Percentiles rank a stretch among this genome's conserved stretches.
Evolutionary conservation across 2,329 filamentous ascomycete species (phyloP).

Genomic region (Phyllosticta ampelicida): DNA sequence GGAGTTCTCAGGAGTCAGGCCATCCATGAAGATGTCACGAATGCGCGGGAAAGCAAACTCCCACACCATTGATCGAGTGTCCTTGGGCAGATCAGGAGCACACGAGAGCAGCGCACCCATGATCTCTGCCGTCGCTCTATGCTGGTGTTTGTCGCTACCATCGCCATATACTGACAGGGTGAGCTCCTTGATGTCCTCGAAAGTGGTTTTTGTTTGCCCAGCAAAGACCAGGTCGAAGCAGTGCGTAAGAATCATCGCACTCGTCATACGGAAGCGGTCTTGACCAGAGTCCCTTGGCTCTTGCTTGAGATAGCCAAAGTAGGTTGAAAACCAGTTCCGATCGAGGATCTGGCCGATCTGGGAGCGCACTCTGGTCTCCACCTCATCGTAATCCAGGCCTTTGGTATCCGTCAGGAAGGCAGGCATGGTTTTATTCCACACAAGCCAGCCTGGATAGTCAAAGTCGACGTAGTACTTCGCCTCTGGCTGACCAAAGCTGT

Average conservation of each 20-base stretch:
- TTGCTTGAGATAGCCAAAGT: slow-evolving; percentile 91
- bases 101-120: slow-evolving; percentile 74
- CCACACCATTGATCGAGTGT: slow-evolving; percentile 71
- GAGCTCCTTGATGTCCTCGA: slow-evolving; percentile 80
- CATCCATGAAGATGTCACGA: slow-evolving; percentile 76
- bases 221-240: slow-evolving; percentile 83
- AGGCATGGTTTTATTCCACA: slow-evolving; percentile 82
- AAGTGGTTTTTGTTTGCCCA: slow-evolving; percentile 63
- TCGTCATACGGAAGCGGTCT: slow-evolving; percentile 84
- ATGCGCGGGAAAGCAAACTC: slow-evolving; percentile 83
- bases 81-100: slow-evolving; percentile 64
- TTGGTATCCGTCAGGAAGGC: slow-evolving; percentile 64
- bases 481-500: slow-evolving; percentile 63
- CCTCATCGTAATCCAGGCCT: slow-evolving; percentile 66
- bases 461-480: slow-evolving; percentile 84
- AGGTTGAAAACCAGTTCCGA: slow-evolving; percentile 74
- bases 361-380: slow-evolving; percentile 61
- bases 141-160: slow-evolving; percentile 94
- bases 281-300: slow-evolving; percentile 73
- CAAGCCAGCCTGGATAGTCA: slow-evolving; percentile 91
- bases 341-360: slow-evolving; percentile 75
- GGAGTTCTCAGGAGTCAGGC: slow-evolving; percentile 85
- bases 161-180: slow-evolving; percentile 72
- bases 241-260: slow-evolving; percentile 76
- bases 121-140: slow-evolving; percentile 90